These are phyloP conservation scores for Dothideomycetes sp. DNA, from an alignment of 2,329 filamentous ascomycete species.

Conservation along the genomic window DNA sequence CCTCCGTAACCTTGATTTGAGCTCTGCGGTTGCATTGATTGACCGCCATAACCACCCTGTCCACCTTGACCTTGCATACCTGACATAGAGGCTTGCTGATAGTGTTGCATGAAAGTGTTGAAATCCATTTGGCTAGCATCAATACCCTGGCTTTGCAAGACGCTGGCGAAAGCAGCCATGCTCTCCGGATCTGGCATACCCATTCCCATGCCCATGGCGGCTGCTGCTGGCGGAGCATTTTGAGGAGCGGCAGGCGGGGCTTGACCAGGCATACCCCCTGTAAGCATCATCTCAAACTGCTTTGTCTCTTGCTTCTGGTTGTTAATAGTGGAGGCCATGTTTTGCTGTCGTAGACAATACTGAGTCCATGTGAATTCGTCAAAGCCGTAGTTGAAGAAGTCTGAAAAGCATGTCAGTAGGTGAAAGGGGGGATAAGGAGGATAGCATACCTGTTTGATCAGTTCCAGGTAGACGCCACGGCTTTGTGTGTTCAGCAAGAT, in stretches of 20 bases:
- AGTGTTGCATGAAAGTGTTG: constrained; percentile 45
- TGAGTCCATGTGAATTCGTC: constrained; percentile 97
- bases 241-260: constrained; percentile 3
- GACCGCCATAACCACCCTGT: constrained; percentile 15
- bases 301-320: constrained; percentile 61
- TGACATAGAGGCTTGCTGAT: constrained; percentile 30
- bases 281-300: constrained; percentile 53
- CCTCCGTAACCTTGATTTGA: constrained; percentile 19
- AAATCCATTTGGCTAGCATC: constrained; percentile 47
- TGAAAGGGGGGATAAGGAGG: neutral
- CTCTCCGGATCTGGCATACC: constrained; percentile 45
- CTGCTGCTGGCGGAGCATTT: neutral
- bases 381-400: constrained; percentile 99
- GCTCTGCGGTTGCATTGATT: constrained; percentile 15
- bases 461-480: constrained; percentile 93
- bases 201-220: constrained; percentile 34
- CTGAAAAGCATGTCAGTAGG: constrained; percentile 26
- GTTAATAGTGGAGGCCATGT: constrained; percentile 61
- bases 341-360: constrained; percentile 83
- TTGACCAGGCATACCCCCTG: constrained; percentile 28
- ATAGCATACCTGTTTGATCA: constrained; percentile 58
- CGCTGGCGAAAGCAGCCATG: constrained; percentile 50
- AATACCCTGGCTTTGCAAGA: constrained; percentile 46
- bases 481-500: constrained; percentile 63
- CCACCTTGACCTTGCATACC: constrained; percentile 15